Base-by-base conservation (phyloP, 176 grass and related monocot genomes). In the Carex scoparia region DNA sequence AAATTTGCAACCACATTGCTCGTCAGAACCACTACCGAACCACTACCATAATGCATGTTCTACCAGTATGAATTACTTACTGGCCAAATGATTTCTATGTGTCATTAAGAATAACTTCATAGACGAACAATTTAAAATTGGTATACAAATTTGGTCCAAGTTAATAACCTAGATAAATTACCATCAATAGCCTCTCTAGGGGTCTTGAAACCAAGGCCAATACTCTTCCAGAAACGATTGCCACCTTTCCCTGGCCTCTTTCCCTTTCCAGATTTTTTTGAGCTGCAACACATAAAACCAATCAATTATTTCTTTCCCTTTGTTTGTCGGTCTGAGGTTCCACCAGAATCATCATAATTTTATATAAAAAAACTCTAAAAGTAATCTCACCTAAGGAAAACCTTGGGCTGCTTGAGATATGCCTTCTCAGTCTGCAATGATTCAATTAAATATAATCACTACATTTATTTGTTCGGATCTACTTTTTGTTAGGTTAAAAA, bases 341-440 rank as follows among this genome's bases (percentile, higher is more conserved):
- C 1, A 68, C 48, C 2, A 67, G 16, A 32, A 68, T 6, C 23
- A 65, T 44, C 57, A 46, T 53, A 59, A 60, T 35, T 60, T 77
- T 12, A 13, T 16, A 23, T 8, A 18, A 16, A 82, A 82, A 66
- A 10, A n/a, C 14, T 7, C 3, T 9, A 46, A 14, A 54, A 28
- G 3, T 38, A 46, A 83, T 12, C 32, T 65, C 37, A 83, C 81
- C 81, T 53, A 33, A 83, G 81, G 81, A 83, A 83, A 32, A 83
- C 81, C 81, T 83, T 83, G 2, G 81, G 81, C 48, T 83, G 81
- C 38, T 83, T 83, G 61, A 83, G 81, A 30, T 69, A 83, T 16
- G 44, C 81, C 81, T 83, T 83, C 81, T 83, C 81, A 53, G 81
- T 83, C 81, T 83, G 40, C 81, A 83, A 69, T 16, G n/a, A 83